Percentiles rank a stretch among this genome's conserved stretches.
These are phyloP conservation scores for Venturia carpophila DNA, from an alignment of 2,329 filamentous ascomycete species.

Conservation along the genomic window DNA sequence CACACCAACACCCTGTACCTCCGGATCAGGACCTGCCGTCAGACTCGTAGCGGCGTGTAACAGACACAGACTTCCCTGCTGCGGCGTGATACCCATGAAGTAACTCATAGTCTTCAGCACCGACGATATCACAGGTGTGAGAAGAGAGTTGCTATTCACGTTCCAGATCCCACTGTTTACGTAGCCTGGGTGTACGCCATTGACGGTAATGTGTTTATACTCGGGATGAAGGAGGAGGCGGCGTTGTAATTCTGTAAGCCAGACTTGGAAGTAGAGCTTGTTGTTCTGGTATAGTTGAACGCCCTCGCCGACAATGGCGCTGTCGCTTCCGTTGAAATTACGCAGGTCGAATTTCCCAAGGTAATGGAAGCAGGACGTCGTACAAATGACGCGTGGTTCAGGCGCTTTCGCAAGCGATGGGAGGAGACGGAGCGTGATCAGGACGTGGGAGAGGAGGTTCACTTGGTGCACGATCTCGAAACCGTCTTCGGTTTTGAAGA, in stretches of 20 bases:
- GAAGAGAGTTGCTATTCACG: constrained; percentile 25
- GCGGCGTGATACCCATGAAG: constrained; percentile 22
- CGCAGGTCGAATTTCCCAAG: constrained; percentile 25
- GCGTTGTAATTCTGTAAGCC: constrained; percentile 28
- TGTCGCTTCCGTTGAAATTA: constrained; percentile 24
- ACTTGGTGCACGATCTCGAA: constrained; percentile 30
- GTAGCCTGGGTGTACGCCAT: constrained; percentile 30
- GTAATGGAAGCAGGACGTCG: constrained; percentile 28
- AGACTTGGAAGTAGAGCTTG: constrained; percentile 31
- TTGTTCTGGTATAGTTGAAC: constrained; percentile 27
- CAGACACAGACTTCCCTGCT: constrained; percentile 26
- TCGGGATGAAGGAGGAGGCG: constrained; percentile 22
- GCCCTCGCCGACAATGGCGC: constrained; percentile 12
- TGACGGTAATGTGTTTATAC: constrained; percentile 27
- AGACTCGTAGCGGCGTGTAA: constrained; percentile 22
- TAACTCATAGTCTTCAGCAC: constrained; percentile 19
- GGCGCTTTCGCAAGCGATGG: constrained; percentile 25
- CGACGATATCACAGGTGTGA: constrained; percentile 28
- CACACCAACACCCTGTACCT: constrained; percentile 20
- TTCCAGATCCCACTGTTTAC: constrained; percentile 29
- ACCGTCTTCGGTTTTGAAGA: constrained; percentile 25
- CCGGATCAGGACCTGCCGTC: constrained; percentile 22
- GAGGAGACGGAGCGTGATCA: constrained; percentile 26
- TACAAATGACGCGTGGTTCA: constrained; percentile 27
- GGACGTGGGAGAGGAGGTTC: constrained; percentile 29